Base-by-base conservation (phyloP, 345 rosid species). In the Anacardium occidentale region DNA sequence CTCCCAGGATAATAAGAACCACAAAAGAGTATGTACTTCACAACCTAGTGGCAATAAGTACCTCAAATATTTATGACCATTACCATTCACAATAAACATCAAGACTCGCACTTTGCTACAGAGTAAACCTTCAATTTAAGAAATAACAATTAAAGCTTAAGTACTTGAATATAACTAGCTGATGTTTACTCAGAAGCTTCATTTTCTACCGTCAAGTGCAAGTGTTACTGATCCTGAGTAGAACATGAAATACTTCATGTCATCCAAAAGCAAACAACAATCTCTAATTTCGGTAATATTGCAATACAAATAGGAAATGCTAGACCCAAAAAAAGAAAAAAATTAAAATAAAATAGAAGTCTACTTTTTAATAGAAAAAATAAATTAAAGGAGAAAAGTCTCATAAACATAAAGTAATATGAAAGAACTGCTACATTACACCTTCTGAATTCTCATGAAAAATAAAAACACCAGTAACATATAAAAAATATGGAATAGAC, bases 31-130 rank as follows among this genome's bases (percentile, higher is more conserved):
- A 37, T n/a, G 37, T 13, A 21, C 50, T 42, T 10, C 42, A 15
- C 22, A 44, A 54, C 20, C 51, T 12, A 17, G 74, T 15, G 57
- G 26, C 72, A 70, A 47, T 57, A 17, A 45, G 42, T 40, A 20
- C n/a, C 15, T 17, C 12, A 34, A 15, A 56, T 14, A 42, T 4
- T 13, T 29, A 22, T 6, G 37, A 45, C 56, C 14, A n/a, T 12
- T 68, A 54, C 29, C 7, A 44, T 68, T 40, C 56, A 76, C 29
- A 48, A 8, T 24, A 10, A 10, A 37, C 37, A 68, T 24, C 18
- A 29, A 18, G n/a, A 12, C 66, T 60, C 57, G 56, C 45, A 69
- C 10, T 52, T 59, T 59, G 66, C 47, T 29, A 26, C 44, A 29
- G 45, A 29, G 32, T 29, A 9, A 26, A 21, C 55, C 58, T 26